phyloP scores from a whole-genome alignment of 495 filamentous ascomycete species.

The Penicillium silybi region DNA sequence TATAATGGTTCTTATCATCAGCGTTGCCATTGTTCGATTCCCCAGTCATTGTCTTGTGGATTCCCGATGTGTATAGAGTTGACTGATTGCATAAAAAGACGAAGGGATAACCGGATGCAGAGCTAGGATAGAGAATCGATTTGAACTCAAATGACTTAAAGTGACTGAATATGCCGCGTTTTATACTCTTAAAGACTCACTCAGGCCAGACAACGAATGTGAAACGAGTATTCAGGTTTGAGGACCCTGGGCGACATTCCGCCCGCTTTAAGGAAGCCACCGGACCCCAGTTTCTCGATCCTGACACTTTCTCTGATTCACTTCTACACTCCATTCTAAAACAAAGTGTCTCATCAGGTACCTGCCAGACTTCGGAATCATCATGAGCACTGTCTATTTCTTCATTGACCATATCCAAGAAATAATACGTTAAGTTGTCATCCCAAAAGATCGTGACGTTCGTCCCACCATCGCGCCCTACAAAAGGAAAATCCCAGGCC shows the following conservation, averaged over 20 bases:
- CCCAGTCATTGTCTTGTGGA: slow-evolving; percentile 17
- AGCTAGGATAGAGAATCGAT: slow-evolving; percentile 14
- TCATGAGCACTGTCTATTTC: slow-evolving; percentile 2
- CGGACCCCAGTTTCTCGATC: background rate
- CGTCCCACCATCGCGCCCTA: slow-evolving; percentile 10
- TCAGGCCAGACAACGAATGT: too few species aligned
- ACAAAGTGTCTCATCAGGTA: background rate
- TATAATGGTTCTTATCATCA: slow-evolving; percentile 21
- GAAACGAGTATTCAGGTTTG: background rate
- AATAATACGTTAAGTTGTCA: slow-evolving; percentile 18
- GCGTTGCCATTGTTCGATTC: slow-evolving; percentile 20
- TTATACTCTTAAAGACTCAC: background rate
- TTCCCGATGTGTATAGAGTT: slow-evolving; percentile 19
- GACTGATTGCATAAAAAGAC: slow-evolving; percentile 14
- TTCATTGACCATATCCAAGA: slow-evolving; percentile 17
- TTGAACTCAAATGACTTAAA: slow-evolving; percentile 17
- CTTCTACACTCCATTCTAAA: background rate
- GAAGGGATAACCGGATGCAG: slow-evolving; percentile 4
- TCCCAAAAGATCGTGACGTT: slow-evolving; percentile 14
- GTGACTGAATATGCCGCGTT: background rate
- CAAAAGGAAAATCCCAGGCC: slow-evolving; percentile 10
- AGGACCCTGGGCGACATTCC: background rate
- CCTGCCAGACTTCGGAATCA: too few species aligned
- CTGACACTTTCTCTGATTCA: too few species aligned
- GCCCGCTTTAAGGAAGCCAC: background rate